These are phyloP conservation scores for Coccomyxa sp. DNA, from an alignment of 139 green algal species.

Conservation along the genomic window DNA sequence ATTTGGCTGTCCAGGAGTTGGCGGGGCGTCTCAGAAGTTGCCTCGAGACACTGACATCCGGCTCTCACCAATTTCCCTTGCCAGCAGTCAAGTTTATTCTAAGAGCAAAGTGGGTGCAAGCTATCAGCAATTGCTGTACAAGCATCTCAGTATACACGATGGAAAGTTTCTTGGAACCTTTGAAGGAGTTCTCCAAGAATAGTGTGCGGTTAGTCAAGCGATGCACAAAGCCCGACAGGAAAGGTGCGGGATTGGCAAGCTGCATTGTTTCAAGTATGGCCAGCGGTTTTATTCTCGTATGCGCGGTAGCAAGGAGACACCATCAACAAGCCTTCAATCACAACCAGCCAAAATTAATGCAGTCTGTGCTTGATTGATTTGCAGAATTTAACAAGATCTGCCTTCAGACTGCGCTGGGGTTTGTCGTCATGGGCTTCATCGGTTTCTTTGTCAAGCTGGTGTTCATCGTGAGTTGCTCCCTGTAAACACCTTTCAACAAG, in stretches of 20 bases:
- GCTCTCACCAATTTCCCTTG: too few species aligned
- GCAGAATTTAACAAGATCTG: slow-evolving; percentile 90
- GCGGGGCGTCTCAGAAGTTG: too few species aligned
- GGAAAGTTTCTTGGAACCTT: slow-evolving; percentile 62
- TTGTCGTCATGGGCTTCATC: slow-evolving; percentile 95
- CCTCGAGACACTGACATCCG: too few species aligned
- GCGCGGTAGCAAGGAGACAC: background rate
- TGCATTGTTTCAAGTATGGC: background rate
- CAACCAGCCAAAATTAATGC: too few species aligned
- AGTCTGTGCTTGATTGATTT: background rate
- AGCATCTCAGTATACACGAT: slow-evolving; percentile 11
- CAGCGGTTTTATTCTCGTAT: background rate
- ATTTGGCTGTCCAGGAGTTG: too few species aligned
- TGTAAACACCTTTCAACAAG: background rate
- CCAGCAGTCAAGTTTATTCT: too few species aligned
- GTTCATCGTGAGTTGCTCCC: slow-evolving; percentile 72
- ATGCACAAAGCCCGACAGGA: slow-evolving; percentile 91
- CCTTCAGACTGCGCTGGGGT: slow-evolving; percentile 77
- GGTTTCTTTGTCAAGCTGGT: slow-evolving; percentile 98
- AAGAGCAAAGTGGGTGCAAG: too few species aligned
- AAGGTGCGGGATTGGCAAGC: slow-evolving; percentile 49
- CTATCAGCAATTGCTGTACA: too few species aligned
- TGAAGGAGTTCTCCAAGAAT: slow-evolving; percentile 89
- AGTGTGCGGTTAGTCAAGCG: slow-evolving; percentile 84
- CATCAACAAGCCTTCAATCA: background rate